phyloP scores from a whole-genome alignment of 163 green algal species.

The Coccomyxa subellipsoidea region DNA sequence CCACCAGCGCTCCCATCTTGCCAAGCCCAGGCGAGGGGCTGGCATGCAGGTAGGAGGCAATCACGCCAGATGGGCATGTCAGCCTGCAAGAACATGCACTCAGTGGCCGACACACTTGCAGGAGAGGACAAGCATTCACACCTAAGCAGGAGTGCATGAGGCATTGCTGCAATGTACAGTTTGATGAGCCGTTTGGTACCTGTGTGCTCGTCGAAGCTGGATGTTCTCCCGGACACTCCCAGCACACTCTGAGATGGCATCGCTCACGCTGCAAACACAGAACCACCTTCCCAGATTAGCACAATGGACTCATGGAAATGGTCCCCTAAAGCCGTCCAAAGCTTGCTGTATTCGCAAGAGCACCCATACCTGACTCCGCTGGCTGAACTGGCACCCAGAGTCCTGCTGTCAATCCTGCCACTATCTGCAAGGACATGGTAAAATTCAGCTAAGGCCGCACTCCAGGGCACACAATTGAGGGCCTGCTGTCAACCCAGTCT shows the following conservation, averaged over 20 bases:
- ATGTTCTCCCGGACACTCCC: constrained; percentile 76
- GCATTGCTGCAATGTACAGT: not conserved
- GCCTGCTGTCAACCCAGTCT: too few species aligned
- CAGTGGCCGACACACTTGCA: not conserved
- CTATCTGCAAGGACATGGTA: not conserved
- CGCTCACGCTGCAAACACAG: constrained; percentile 34
- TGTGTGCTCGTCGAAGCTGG: constrained; percentile 44
- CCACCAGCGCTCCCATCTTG: constrained; percentile 64
- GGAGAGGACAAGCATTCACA: not conserved
- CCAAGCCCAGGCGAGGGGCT: constrained; percentile 50
- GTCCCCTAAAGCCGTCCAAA: too few species aligned
- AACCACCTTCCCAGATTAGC: too few species aligned
- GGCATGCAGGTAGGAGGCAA: constrained; percentile 74
- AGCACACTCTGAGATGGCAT: constrained; percentile 55
- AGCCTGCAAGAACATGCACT: constrained; percentile 14
- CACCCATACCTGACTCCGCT: not conserved
- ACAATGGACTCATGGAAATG: too few species aligned
- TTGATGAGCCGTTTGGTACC: constrained; percentile 35
- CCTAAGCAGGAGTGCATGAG: not conserved
- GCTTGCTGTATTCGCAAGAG: too few species aligned
- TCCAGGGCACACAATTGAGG: too few species aligned
- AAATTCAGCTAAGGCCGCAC: too few species aligned
- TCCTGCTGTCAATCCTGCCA: not conserved
- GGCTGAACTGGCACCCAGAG: not conserved
- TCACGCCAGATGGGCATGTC: constrained; percentile 28